Evolutionary conservation across 2,329 filamentous ascomycete species (phyloP).

Genomic region (Penicillium brevicompactum): DNA sequence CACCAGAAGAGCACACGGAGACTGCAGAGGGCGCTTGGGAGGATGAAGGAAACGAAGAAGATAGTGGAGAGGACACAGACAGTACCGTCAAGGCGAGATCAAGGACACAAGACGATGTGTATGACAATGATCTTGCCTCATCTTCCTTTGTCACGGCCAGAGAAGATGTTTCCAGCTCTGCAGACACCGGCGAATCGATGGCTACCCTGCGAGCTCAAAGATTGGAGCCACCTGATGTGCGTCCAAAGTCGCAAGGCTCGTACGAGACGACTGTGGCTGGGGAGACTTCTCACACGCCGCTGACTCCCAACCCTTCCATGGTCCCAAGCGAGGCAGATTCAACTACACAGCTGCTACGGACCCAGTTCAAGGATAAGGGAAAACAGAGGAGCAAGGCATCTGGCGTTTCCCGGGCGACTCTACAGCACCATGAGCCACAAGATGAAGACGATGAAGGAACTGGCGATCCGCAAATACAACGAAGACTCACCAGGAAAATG

Average conservation of each 20-base stretch:
- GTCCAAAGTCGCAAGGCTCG: constrained; percentile 9
- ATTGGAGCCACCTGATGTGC: constrained; percentile 3
- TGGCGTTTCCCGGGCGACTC: constrained; percentile 17
- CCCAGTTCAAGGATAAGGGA: constrained; percentile 25
- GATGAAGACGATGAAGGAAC: constrained; percentile 22
- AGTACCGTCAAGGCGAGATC: constrained; percentile 9
- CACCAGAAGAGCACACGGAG: constrained; percentile 2
- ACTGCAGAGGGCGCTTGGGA: not conserved
- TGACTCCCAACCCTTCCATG: constrained; percentile 21
- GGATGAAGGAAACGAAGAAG: not conserved
- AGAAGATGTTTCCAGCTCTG: constrained; percentile 23
- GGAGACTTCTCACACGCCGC: constrained; percentile 21
- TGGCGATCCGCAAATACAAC: constrained; percentile 14
- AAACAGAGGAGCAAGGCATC: constrained; percentile 19
- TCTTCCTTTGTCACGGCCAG: constrained; percentile 37
- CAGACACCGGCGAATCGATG: constrained; percentile 16
- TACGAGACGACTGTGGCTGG: constrained; percentile 20
- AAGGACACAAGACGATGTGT: constrained; percentile 6
- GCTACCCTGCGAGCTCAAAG: constrained; percentile 13
- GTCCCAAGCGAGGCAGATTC: constrained; percentile 36
- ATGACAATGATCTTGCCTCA: constrained; percentile 20
- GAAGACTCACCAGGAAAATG: constrained; percentile 34
- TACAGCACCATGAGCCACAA: constrained; percentile 40
- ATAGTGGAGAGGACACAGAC: constrained; percentile 17
- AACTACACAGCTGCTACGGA: constrained; percentile 35